A percentile compares a stretch with the other conserved stretches of the same genome.
Evolutionary conservation across 163 green algal genomes (phyloP).

Genomic region (Scenedesmus sp.): DNA sequence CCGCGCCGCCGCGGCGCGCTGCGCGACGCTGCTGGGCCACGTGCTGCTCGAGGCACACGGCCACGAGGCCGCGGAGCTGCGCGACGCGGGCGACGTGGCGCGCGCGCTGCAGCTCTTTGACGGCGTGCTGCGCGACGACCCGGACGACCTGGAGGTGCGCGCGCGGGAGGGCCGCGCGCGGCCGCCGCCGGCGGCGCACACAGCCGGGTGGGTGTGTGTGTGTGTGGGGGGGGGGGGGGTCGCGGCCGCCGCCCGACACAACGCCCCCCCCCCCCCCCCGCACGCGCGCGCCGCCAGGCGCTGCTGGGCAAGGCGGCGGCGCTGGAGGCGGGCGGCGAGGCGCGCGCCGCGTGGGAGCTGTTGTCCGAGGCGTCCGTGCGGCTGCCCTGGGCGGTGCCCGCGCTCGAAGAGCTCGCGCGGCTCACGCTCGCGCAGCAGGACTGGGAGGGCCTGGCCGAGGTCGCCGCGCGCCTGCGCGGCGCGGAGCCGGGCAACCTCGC

Average conservation of each 20-base stretch:
- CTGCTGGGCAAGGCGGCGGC: slow-evolving; percentile 64
- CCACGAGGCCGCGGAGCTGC: slow-evolving; percentile 47
- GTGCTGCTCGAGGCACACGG: slow-evolving; percentile 66
- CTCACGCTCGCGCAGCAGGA: slow-evolving; percentile 66
- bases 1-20: neutral
- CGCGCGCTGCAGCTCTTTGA: slow-evolving; percentile 64
- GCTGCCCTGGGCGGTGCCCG: slow-evolving; percentile 69
- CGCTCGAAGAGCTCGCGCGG: slow-evolving; percentile 61
- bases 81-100: slow-evolving; percentile 61
- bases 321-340: slow-evolving; percentile 52
- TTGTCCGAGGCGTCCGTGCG: slow-evolving; percentile 51
- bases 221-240: too few relatives aligned
- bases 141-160: slow-evolving; percentile 47
- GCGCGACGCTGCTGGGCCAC: slow-evolving; percentile 59
- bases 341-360: slow-evolving; percentile 38
- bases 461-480: slow-evolving; percentile 49
- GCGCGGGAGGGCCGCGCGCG: too few relatives aligned
- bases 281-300: too few relatives aligned
- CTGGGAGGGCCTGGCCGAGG: slow-evolving; percentile 70
- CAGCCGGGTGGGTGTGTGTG: too few relatives aligned
- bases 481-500: slow-evolving; percentile 67
- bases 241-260: too few relatives aligned
- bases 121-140: slow-evolving; percentile 52
- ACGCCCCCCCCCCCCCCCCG: too few relatives aligned
- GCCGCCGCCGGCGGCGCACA: too few relatives aligned